phyloP scores from a whole-genome alignment of 2,329 filamentous ascomycete species.

The Xylariaceae sp. region DNA sequence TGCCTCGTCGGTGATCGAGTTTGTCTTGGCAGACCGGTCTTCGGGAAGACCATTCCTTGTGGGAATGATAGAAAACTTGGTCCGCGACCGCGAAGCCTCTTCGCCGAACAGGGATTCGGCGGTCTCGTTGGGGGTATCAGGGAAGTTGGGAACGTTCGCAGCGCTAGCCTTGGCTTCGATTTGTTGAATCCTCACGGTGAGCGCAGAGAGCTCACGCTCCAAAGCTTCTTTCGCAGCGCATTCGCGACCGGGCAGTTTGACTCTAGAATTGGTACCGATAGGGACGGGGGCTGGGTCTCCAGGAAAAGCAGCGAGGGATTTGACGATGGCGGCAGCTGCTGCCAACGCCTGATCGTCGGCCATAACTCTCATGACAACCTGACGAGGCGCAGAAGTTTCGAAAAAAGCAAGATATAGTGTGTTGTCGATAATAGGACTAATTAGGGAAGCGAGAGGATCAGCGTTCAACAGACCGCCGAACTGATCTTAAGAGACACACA shows the following conservation, averaged over 20 bases:
- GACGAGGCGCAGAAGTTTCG: slow-evolving; percentile 1
- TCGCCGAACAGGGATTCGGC: slow-evolving; percentile 60
- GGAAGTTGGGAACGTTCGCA: slow-evolving; percentile 55
- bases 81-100: slow-evolving; percentile 36
- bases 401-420: background rate
- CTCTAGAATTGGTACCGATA: slow-evolving; percentile 41
- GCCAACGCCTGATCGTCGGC: slow-evolving; percentile 52
- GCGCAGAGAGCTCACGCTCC: slow-evolving; percentile 76
- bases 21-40: slow-evolving; percentile 34
- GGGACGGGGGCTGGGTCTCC: slow-evolving; percentile 35
- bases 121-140: slow-evolving; percentile 78
- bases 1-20: slow-evolving; percentile 72
- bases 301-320: slow-evolving; percentile 44
- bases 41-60: slow-evolving; percentile 30
- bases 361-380: slow-evolving; percentile 32
- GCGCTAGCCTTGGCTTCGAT: slow-evolving; percentile 74
- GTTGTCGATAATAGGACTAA: background rate
- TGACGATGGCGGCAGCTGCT: slow-evolving; percentile 50
- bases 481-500: slow-evolving; percentile 19
- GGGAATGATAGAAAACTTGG: slow-evolving; percentile 42
- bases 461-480: slow-evolving; percentile 21
- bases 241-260: slow-evolving; percentile 73
- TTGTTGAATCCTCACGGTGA: slow-evolving; percentile 72
- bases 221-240: slow-evolving; percentile 72
- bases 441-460: slow-evolving; percentile 10